phyloP scores from a whole-genome alignment of 306 rosid species.

The Betula pendula region DNA sequence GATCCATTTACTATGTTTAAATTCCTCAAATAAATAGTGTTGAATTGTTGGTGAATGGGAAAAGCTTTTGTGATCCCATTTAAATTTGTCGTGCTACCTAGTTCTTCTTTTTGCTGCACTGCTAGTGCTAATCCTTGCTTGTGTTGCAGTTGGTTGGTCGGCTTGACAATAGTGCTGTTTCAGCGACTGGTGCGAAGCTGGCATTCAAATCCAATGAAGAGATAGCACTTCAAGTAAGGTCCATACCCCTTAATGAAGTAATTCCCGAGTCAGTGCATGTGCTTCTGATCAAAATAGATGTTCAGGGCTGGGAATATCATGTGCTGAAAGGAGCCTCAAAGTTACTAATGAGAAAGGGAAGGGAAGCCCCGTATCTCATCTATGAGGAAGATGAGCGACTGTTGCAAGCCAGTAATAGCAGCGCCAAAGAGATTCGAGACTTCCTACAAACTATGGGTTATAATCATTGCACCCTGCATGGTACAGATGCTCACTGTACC shows the following conservation, averaged over 20 bases:
- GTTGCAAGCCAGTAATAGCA: constrained; percentile 88
- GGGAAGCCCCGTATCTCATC: constrained; percentile 90
- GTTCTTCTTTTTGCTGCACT: constrained; percentile 21
- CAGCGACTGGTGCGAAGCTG: constrained; percentile 91
- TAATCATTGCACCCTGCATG: constrained; percentile 71
- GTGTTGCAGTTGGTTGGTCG: constrained; percentile 79
- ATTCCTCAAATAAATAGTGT: not conserved
- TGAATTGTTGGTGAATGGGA: not conserved
- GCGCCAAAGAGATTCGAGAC: constrained; percentile 66
- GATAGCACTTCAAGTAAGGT: constrained; percentile 72
- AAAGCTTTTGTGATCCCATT: not conserved
- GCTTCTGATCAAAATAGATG: constrained; percentile 85
- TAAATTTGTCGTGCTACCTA: not conserved
- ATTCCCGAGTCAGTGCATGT: constrained; percentile 68
- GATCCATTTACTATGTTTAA: not conserved
- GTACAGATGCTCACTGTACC: constrained; percentile 93
- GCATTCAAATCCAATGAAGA: constrained; percentile 95
- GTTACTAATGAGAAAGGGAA: constrained; percentile 72
- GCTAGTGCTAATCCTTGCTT: constrained; percentile 21
- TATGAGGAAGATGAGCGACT: constrained; percentile 93
- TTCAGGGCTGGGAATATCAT: constrained; percentile 98
- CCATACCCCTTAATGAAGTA: constrained; percentile 80
- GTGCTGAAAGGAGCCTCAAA: constrained; percentile 88
- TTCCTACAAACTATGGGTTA: constrained; percentile 80
- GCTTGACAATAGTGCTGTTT: constrained; percentile 96